Evolutionary conservation across 139 green algal species (phyloP), one percentile per base, ranked within the genome.

Genomic region (Chlamydomonas applanata): DNA sequence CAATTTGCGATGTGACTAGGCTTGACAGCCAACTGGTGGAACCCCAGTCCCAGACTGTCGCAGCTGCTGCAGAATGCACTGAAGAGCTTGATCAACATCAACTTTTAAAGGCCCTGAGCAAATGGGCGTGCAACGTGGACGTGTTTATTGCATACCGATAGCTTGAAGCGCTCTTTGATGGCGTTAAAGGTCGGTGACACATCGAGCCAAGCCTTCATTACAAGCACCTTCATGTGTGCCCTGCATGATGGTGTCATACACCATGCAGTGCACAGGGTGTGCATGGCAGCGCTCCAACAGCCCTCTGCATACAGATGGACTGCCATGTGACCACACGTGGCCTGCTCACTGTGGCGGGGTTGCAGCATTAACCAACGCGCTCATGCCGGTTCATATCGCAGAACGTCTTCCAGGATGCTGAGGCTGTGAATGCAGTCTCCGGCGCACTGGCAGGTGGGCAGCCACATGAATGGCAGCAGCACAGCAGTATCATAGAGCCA

Each of bases 341-440:
- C n/a, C n/a, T n/a, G n/a, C n/a, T n/a, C n/a, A n/a, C n/a, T n/a
- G n/a, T n/a, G n/a, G n/a, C n/a, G n/a, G n/a, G n/a, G n/a, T n/a
- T n/a, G n/a, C n/a, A n/a, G n/a, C 29, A 36, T 25, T 4, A 27
- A 61, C 53, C 19, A 27, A 27, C n/a, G n/a, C n/a, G 53, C 53
- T 27, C 53, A 30, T 27, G 19, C 9, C 20, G 53, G 11, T 35
- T 13, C 32, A 9, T 56, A 56, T 30, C 19, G 25, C 69, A 65
- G 29, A 52, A 32, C 54, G 20, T 32, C 29, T 20, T 66, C 9
- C 32, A 66, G 16, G 59, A 77, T 9, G 22, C 22, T 49, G 85
- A 82, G 34, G 76, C 85, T 17, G 73, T 89, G 22, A 87, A 89
- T 69, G 85, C 82, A 0, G 45, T 88, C 5, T 89, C 85, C 20